Conservation (phyloP, 805 yeast genomes). For the Spencermartinsiella europaea region DNA sequence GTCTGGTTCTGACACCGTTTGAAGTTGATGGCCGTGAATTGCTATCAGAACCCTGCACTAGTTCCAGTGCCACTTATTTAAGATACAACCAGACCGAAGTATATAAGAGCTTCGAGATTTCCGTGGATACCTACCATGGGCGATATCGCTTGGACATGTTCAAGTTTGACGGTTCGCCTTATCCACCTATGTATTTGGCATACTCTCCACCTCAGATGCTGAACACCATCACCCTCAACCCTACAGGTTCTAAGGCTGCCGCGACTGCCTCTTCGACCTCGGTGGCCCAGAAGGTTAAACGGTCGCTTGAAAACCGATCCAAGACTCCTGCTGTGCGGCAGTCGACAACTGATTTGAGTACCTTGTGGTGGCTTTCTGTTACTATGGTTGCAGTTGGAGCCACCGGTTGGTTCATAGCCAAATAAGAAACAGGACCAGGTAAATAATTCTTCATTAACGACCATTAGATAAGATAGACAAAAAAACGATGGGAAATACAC, state of each 20-base stretch:
- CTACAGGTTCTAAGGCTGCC: slow-evolving; percentile 44
- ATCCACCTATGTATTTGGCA: slow-evolving; percentile 87
- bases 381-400: slow-evolving; percentile 35
- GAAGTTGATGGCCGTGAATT: slow-evolving; percentile 90
- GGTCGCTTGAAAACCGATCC: slow-evolving; percentile 74
- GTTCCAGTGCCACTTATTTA: slow-evolving; percentile 47
- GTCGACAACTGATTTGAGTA: slow-evolving; percentile 17
- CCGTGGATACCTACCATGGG: slow-evolving; percentile 77
- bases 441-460: not conserved
- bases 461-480: not conserved
- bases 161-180: slow-evolving; percentile 64
- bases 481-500: too few species aligned
- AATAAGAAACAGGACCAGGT: not conserved
- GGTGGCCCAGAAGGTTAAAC: slow-evolving; percentile 41
- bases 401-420: slow-evolving; percentile 31
- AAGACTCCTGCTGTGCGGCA: slow-evolving; percentile 59
- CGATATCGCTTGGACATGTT: slow-evolving; percentile 67
- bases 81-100: slow-evolving; percentile 67
- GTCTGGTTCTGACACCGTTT: slow-evolving; percentile 65
- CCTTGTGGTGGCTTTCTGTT: slow-evolving; percentile 38
- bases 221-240: slow-evolving; percentile 88
- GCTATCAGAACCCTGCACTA: slow-evolving; percentile 80
- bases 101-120: slow-evolving; percentile 53
- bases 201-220: slow-evolving; percentile 95
- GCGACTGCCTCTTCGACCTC: slow-evolving; percentile 14